Percentiles rank a stretch among this genome's conserved stretches.
Conservation (phyloP, 176 grass and related monocot species). For the Carex scoparia region DNA sequence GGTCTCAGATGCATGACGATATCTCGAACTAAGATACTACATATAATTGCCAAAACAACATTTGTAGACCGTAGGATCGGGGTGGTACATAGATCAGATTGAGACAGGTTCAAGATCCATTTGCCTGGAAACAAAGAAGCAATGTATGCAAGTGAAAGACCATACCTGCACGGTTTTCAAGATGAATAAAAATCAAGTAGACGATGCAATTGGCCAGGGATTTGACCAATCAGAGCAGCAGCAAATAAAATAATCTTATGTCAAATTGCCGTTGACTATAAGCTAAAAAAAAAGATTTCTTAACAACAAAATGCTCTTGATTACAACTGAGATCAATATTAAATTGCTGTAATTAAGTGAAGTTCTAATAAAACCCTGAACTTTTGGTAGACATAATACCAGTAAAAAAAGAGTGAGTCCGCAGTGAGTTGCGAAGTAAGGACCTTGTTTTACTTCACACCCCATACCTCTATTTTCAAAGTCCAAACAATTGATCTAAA, state of each 20-base stretch:
- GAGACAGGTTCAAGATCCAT: slow-evolving; percentile 32
- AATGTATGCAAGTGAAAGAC: slow-evolving; percentile 70
- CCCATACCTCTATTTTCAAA: too few species aligned
- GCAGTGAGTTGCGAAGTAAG: too few species aligned
- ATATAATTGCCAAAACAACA: slow-evolving; percentile 53
- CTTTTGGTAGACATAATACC: not conserved
- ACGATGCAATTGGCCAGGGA: not conserved
- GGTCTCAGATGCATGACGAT: slow-evolving; percentile 62
- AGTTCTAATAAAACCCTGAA: not conserved
- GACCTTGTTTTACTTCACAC: too few species aligned
- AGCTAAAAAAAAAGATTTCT: not conserved
- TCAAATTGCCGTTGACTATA: not conserved
- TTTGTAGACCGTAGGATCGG: slow-evolving; percentile 78
- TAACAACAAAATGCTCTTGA: not conserved
- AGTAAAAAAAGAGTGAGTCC: too few species aligned
- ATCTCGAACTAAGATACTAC: slow-evolving; percentile 66
- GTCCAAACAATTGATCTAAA: too few species aligned
- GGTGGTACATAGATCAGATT: slow-evolving; percentile 51
- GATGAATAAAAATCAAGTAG: slow-evolving; percentile 18
- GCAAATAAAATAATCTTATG: not conserved
- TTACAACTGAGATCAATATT: not conserved
- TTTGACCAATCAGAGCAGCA: not conserved
- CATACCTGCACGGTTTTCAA: slow-evolving; percentile 75
- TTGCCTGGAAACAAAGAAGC: slow-evolving; percentile 70
- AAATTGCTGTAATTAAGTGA: not conserved